Percentiles rank a stretch among this genome's conserved stretches.
Evolutionary conservation across 202 grass and related monocot species (phyloP).

Genomic region (Brachypodium distachyon): DNA sequence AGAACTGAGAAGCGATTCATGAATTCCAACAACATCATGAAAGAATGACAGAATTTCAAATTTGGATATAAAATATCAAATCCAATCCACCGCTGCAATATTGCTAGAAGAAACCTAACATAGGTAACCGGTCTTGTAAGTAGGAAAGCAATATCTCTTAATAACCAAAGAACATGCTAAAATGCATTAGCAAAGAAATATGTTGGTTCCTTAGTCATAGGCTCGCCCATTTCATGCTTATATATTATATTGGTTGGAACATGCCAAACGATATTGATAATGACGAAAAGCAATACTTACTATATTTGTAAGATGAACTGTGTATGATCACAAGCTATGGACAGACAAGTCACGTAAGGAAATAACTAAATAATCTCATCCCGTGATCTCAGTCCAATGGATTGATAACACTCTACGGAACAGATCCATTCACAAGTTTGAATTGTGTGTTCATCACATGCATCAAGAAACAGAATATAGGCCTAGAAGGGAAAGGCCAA

Average conservation of each 20-base stretch:
- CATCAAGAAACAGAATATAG: background rate
- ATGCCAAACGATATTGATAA: background rate
- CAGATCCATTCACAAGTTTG: background rate
- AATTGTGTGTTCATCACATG: background rate
- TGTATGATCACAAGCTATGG: background rate
- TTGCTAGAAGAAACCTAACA: background rate
- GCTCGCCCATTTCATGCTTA: background rate
- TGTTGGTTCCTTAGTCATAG: background rate
- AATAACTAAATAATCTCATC: background rate
- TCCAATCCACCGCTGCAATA: background rate
- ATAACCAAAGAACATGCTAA: background rate
- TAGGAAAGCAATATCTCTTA: background rate
- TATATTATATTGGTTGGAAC: background rate
- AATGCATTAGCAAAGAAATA: background rate
- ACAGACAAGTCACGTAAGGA: background rate
- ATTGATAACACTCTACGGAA: background rate
- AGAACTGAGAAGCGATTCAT: background rate
- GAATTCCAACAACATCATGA: background rate
- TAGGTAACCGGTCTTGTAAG: background rate
- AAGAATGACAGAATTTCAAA: background rate
- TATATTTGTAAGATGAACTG: background rate
- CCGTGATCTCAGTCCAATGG: background rate
- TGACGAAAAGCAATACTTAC: background rate
- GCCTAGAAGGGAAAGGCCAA: background rate
- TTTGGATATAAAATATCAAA: background rate